Percentiles rank a stretch among this genome's conserved stretches.
phyloP scores from a whole-genome alignment of 805 yeast species.

The Candida argentea region DNA sequence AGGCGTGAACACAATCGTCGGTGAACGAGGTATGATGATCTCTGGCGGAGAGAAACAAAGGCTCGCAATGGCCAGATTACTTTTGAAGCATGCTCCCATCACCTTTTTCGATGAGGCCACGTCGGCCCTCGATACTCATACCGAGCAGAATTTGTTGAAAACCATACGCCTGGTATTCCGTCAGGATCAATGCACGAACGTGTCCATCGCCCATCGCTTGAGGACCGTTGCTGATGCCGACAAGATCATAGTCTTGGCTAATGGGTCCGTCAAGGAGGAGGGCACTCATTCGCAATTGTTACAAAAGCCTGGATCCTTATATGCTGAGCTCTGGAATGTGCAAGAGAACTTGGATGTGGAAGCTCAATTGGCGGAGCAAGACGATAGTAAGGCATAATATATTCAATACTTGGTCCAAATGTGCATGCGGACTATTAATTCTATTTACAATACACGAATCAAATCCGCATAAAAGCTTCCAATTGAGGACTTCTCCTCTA shows the following conservation, averaged over 20 bases:
- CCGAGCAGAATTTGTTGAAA: constrained; percentile 73
- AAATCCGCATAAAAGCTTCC: constrained; percentile 8
- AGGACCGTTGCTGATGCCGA: constrained; percentile 93
- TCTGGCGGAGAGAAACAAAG: constrained; percentile 99
- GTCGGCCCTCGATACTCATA: constrained; percentile 91
- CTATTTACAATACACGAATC: constrained; percentile 3
- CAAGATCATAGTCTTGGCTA: constrained; percentile 76
- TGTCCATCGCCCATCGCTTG: constrained; percentile 88
- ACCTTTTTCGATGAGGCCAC: constrained; percentile 97
- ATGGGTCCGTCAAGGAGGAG: constrained; percentile 77
- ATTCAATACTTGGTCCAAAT: constrained; percentile 4
- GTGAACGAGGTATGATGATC: constrained; percentile 97
- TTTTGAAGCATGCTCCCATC: constrained; percentile 77
- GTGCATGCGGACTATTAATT: constrained; percentile 2
- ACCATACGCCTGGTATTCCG: constrained; percentile 64
- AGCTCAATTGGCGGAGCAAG: constrained; percentile 3
- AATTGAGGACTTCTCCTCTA: constrained; percentile 9
- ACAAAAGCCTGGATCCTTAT: constrained; percentile 45
- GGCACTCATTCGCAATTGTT: constrained; percentile 71
- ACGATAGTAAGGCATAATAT: constrained; percentile 2
- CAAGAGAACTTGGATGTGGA: constrained; percentile 59
- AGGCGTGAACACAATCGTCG: constrained; percentile 79
- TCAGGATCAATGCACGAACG: constrained; percentile 53
- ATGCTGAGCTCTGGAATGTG: constrained; percentile 79
- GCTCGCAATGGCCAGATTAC: constrained; percentile 84